phyloP scores from a whole-genome alignment of 148 eudicot species.

The Silene conica region DNA sequence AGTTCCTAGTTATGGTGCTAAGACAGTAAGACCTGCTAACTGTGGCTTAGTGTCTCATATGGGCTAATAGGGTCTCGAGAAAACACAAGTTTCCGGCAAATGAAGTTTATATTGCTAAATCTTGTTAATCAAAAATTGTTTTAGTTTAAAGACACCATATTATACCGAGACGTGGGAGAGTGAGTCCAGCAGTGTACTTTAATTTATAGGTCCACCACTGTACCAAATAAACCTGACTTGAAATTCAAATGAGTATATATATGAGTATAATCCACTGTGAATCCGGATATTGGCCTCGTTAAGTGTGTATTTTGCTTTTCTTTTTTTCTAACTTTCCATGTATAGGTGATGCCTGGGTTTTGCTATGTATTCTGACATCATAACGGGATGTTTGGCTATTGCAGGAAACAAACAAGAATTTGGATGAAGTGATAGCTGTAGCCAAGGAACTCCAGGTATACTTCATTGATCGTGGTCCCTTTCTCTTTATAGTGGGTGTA shows the following conservation, averaged over 20 bases:
- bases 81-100: neutral
- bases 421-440: constrained; percentile 89
- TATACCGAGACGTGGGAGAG: neutral
- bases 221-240: neutral
- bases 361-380: neutral
- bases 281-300: neutral
- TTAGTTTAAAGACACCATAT: neutral
- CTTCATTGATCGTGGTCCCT: neutral
- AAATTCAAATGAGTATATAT: neutral
- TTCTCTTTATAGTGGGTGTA: neutral
- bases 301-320: neutral
- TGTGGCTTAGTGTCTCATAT: neutral
- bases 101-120: neutral
- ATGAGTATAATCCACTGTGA: neutral
- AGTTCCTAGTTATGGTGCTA: neutral
- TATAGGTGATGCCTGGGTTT: neutral
- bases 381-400: constrained; percentile 4
- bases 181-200: neutral
- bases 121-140: neutral
- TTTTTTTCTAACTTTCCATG: neutral
- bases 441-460: constrained; percentile 87
- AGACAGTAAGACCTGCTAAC: too few relatives aligned
- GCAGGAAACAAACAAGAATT: constrained; percentile 82
- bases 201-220: neutral
- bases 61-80: neutral